Evolutionary conservation across 345 rosid genomes (phyloP), one percentile per base, ranked within the genome.

Genomic region (Gossypium herbaceum): DNA sequence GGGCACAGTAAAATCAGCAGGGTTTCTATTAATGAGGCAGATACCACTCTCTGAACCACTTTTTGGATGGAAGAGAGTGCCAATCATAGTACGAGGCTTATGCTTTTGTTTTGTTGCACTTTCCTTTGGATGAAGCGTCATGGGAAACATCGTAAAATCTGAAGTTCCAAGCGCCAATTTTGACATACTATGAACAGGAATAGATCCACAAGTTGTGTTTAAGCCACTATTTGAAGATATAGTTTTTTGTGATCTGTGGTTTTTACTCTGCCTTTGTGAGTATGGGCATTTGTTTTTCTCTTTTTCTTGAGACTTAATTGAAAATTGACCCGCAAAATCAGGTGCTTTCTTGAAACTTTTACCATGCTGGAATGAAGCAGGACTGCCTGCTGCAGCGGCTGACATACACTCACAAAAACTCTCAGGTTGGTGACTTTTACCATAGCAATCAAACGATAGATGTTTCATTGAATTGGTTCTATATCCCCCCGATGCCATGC

Each of bases 1-100:
- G 58, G 97, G 86, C 7, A 77, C 7, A 68, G 88, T 88, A 77
- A 93, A 96, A 84, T 96, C 99, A 62, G 97, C 91, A n/a, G 99
- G 99, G 81, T 96, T 96, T 73, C 88, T 82, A 75, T 92, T 96
- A 39, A 89, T 62, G 24, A 65, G 74, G 85, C 99, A 96, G 71
- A 76, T 75, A 57, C 81, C 83, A 61, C 81, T 55, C 70, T 71
- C 82, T 41, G 77, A 70, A 75, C 62, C 78, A 84, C 74, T 80
- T 87, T 75, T 79, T 4, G 19, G 56, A 59, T 86, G 85, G 74
- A 57, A 62, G 56, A 52, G 82, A 44, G 79, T 70, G 71, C 68
- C 77, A 52, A 71, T 71, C 22, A 43, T 75, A 74, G 20, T 78
- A 54, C 27, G 71, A 76, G 86, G 62, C 68, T 82, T 84, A 39